Conservation (phyloP, 441 rosid species). For the Brassica balearica region DNA sequence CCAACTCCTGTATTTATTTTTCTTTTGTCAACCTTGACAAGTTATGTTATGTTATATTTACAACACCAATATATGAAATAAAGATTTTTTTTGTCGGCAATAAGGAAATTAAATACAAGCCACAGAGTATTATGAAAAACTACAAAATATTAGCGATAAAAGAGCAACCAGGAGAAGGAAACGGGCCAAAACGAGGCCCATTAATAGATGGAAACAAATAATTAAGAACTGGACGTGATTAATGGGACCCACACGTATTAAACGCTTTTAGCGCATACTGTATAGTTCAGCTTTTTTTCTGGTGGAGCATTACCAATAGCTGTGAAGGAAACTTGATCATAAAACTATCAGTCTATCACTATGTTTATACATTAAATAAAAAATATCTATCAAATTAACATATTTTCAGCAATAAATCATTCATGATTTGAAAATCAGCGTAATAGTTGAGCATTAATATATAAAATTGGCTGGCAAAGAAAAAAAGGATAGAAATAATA, state of each 20-base stretch:
- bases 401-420: not conserved
- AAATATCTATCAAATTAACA: not conserved
- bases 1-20: not conserved
- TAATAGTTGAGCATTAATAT: not conserved
- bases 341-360: not conserved
- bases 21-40: constrained; percentile 14
- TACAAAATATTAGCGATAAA: not conserved
- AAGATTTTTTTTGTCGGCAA: not conserved
- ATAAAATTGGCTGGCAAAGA: not conserved
- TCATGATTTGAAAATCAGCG: not conserved
- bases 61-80: not conserved
- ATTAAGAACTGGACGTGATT: constrained; percentile 13
- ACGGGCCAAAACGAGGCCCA: constrained; percentile 37
- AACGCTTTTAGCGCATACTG: constrained; percentile 15
- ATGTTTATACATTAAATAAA: not conserved
- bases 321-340: not conserved
- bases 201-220: constrained; percentile 34
- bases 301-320: constrained; percentile 19
- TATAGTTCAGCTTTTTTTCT: constrained; percentile 22
- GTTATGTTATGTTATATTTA: constrained; percentile 21
- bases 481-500: not conserved
- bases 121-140: not conserved
- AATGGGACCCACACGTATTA: constrained; percentile 33
- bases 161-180: constrained; percentile 21
- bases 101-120: not conserved